Evolutionary conservation across 2,329 filamentous ascomycete species (phyloP), one percentile per base, ranked within the genome.

Genomic region (Exophiala sp.): DNA sequence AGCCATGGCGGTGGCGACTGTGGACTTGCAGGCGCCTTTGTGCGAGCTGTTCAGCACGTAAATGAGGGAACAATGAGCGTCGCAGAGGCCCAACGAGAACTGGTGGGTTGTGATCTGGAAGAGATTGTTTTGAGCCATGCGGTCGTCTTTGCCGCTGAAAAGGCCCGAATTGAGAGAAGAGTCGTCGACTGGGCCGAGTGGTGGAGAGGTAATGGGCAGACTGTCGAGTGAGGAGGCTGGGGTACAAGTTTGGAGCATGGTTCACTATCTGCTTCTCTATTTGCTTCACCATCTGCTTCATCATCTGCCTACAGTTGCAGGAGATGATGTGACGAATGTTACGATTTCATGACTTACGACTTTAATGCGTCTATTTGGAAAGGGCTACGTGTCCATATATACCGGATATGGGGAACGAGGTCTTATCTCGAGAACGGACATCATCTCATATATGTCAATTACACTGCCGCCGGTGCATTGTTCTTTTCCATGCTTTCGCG

Each of bases 141-240:
- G 1, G 79, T 93, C 69, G 91, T 96, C 0, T 98, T 96, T 72
- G 90, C 88, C 19, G 93, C 91, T 0, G 93, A 97, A 69, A 86
- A 95, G 61, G 88, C 91, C 3, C 79, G 91, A 62, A 74, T 72
- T 43, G 75, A 77, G 43, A 80, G 78, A 62, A 82, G 77, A 64
- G 82, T 93, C 6, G 70, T 97, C 2, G 76, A 85, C 58, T 96
- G 87, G 82, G 69, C 70, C 37, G 68, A 76, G 40, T 95, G 88
- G 87, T 95, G 88, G 46, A 19, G 27, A 14, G 52, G 32, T 24
- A 49, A 52, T 19, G 43, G 49, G 9, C 27, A 45, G 24, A 23
- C 18, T n/a, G 23, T 29, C 7, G 32, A 29, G 2, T 50, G 39
- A 55, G 27, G 5, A 24, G 10, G 8, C n/a, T n/a, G n/a, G n/a